Conservation (phyloP, 306 rosid species). For the Casuarina cunninghamiana region DNA sequence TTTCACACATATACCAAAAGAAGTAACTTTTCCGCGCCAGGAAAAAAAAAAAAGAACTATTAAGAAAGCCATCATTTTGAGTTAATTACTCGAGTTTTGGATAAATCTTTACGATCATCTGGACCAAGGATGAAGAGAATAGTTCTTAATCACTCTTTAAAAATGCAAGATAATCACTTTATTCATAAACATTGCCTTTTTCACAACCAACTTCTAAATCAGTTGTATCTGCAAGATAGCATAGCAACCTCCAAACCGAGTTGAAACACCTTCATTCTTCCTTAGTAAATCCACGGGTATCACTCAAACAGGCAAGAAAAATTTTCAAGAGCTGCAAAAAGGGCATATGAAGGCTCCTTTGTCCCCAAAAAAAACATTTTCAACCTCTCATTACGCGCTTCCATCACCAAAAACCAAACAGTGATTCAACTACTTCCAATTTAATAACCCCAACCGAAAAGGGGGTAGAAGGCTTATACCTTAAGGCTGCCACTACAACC, state of each 20-base stretch:
- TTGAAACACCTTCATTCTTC: neutral
- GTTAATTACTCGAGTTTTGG: neutral
- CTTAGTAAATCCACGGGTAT: neutral
- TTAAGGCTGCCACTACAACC: conserved; percentile 93
- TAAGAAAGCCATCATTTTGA: neutral
- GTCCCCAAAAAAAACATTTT: neutral
- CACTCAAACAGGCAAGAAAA: neutral
- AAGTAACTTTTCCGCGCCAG: neutral
- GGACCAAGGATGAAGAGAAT: neutral
- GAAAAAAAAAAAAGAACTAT: neutral
- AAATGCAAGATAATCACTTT: neutral
- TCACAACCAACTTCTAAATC: neutral
- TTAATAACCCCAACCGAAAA: neutral
- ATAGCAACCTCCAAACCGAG: neutral
- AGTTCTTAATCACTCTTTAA: neutral
- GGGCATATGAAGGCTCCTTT: neutral
- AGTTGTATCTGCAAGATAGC: neutral
- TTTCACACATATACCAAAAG: neutral
- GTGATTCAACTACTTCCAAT: neutral
- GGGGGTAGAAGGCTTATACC: conserved; percentile 37
- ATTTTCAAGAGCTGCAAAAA: neutral
- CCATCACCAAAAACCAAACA: neutral
- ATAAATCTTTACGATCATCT: neutral
- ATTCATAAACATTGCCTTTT: neutral
- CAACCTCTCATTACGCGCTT: neutral